phyloP scores from a whole-genome alignment of 1,139 yeast genomes.

The Yamadazyma dushanensis region DNA sequence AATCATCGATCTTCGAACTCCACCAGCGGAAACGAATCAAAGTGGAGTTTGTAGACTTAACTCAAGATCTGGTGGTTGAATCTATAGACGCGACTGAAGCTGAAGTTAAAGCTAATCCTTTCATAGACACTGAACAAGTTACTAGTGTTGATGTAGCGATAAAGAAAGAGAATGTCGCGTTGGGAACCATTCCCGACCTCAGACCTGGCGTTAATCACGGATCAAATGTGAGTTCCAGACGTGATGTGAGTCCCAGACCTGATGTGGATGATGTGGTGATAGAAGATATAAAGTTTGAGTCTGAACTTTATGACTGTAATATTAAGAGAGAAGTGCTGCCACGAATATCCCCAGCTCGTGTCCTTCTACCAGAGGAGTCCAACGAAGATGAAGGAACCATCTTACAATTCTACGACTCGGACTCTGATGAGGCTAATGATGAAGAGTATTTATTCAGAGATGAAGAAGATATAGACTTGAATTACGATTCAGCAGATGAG shows the following conservation, averaged over 20 bases:
- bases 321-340: no score
- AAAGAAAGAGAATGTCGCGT: conserved; percentile 1
- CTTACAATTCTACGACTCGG: conserved; percentile 15
- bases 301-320: no score
- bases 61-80: no score
- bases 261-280: no score
- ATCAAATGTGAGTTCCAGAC: neutral
- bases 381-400: neutral
- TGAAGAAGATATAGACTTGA: conserved; percentile 16
- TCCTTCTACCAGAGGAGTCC: conserved; percentile 1
- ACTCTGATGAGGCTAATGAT: conserved; percentile 13
- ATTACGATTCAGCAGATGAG: conserved; percentile 16
- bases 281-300: no score
- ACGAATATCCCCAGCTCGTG: neutral
- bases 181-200: neutral
- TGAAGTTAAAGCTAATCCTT: neutral
- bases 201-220: neutral
- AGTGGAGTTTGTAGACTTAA: conserved; percentile 10
- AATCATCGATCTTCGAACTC: conserved; percentile 13
- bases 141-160: no score
- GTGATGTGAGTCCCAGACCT: neutral
- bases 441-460: conserved; percentile 9
- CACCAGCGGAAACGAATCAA: conserved; percentile 4
- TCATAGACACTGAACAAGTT: no score
- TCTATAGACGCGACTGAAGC: no score